phyloP scores from a whole-genome alignment of 768 basidiomycete genomes.

The Mycena leptocephala region DNA sequence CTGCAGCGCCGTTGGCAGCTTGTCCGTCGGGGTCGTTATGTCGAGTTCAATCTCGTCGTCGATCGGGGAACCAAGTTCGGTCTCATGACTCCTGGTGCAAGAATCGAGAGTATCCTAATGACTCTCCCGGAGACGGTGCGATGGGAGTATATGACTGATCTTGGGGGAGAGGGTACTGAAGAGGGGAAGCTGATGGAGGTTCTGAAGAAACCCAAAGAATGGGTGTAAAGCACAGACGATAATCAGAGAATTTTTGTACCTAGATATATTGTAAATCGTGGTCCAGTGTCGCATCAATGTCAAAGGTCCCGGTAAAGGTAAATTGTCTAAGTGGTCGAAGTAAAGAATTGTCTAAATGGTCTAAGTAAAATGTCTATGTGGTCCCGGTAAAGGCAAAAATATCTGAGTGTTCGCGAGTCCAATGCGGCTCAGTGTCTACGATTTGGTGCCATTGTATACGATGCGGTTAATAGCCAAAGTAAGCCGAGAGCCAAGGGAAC shows the following conservation, averaged over 20 bases:
- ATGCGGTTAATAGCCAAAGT: conserved; percentile 27
- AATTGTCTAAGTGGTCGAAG: too few species aligned
- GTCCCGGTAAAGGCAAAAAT: too few species aligned
- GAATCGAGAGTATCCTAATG: conserved; percentile 94
- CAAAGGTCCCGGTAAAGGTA: too few species aligned
- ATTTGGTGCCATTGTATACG: conserved; percentile 28
- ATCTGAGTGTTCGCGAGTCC: too few species aligned
- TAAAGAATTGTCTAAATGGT: too few species aligned
- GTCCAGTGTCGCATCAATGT: too few species aligned
- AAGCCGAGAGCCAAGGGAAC: conserved; percentile 42
- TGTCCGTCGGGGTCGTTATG: conserved; percentile 91
- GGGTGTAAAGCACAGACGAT: conserved; percentile 57
- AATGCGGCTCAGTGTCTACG: too few species aligned
- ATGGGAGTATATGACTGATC: conserved; percentile 91
- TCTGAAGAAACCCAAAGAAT: conserved; percentile 75
- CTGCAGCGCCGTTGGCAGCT: conserved; percentile 93
- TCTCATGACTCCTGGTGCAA: conserved; percentile 85
- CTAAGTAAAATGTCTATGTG: background rate
- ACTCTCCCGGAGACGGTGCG: conserved; percentile 89
- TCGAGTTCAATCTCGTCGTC: conserved; percentile 93
- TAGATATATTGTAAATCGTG: too few species aligned
- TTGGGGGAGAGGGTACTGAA: conserved; percentile 76
- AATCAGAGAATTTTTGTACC: background rate
- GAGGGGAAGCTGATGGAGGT: conserved; percentile 78
- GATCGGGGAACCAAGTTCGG: conserved; percentile 94